Percentiles rank a stretch among this genome's conserved stretches.
These are phyloP conservation scores for Mycogone perniciosa DNA, from an alignment of 2,329 filamentous ascomycete species.

Conservation along the genomic window DNA sequence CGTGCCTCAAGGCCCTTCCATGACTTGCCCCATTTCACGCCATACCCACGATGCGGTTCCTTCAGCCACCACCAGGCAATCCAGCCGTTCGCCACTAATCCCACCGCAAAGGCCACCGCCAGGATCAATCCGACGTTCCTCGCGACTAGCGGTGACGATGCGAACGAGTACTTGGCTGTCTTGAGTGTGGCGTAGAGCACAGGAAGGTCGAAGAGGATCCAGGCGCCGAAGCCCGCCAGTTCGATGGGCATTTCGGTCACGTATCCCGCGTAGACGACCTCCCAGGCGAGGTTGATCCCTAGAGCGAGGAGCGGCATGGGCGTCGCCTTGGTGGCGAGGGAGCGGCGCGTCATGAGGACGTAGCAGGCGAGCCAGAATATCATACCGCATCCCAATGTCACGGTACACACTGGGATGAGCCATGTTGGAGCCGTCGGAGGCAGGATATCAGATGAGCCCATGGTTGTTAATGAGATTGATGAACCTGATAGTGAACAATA, in stretches of 20 bases:
- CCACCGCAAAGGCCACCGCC: constrained; percentile 28
- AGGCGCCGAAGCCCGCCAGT: constrained; percentile 37
- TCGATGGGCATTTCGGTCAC: constrained; percentile 40
- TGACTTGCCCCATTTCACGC: constrained; percentile 40
- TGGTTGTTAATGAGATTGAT: constrained; percentile 12
- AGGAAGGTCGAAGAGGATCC: constrained; percentile 43
- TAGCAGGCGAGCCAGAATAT: constrained; percentile 38
- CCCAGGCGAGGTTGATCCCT: constrained; percentile 46
- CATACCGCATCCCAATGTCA: constrained; percentile 31
- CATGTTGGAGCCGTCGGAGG: constrained; percentile 30
- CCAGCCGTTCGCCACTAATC: constrained; percentile 32
- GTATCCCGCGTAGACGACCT: constrained; percentile 42
- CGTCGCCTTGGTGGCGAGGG: constrained; percentile 40
- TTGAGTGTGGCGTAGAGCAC: constrained; percentile 41
- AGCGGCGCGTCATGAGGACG: constrained; percentile 40
- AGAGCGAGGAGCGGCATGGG: constrained; percentile 44
- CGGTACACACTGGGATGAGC: constrained; percentile 32
- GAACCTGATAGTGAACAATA: too few relatives aligned
- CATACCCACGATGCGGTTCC: constrained; percentile 33
- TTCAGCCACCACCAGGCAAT: constrained; percentile 44
- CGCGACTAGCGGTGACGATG: constrained; percentile 34
- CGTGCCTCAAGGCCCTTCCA: constrained; percentile 33
- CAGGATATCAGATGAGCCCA: constrained; percentile 35
- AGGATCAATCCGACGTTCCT: constrained; percentile 34
- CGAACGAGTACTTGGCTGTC: constrained; percentile 39